phyloP scores from a whole-genome alignment of 164 flowering plant species.

The Protea cynaroides region DNA sequence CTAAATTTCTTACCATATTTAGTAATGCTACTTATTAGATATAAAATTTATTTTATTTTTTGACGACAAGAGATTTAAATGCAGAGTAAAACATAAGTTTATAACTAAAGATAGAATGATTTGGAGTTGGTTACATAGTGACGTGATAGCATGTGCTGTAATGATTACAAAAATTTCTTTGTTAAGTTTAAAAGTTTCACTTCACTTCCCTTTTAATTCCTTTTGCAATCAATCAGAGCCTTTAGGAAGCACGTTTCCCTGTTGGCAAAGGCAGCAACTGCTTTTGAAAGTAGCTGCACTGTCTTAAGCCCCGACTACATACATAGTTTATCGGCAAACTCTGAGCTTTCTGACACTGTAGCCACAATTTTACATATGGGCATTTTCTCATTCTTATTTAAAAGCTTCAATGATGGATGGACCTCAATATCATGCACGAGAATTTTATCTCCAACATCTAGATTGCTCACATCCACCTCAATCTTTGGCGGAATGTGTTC shows the following conservation, averaged over 20 bases:
- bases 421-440: slow-evolving; percentile 50
- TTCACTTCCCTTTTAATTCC: too few species aligned
- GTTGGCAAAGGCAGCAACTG: neutral
- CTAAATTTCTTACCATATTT: too few species aligned
- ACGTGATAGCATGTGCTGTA: too few species aligned
- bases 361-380: slow-evolving; percentile 70
- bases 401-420: slow-evolving; percentile 67
- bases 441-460: slow-evolving; percentile 67
- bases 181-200: too few species aligned
- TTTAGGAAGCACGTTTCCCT: neutral
- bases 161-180: too few species aligned
- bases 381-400: slow-evolving; percentile 54
- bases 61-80: too few species aligned
- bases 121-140: too few species aligned
- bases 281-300: neutral
- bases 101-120: too few species aligned
- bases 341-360: slow-evolving; percentile 15
- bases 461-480: slow-evolving; percentile 81
- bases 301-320: neutral
- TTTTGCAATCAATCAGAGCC: too few species aligned
- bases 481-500: slow-evolving; percentile 74
- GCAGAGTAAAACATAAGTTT: too few species aligned
- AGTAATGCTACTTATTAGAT: too few species aligned
- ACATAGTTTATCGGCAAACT: slow-evolving; percentile 9
- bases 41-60: too few species aligned